Conservation (phyloP, 2,329 filamentous ascomycete genomes). For the Dothistroma septosporum region DNA sequence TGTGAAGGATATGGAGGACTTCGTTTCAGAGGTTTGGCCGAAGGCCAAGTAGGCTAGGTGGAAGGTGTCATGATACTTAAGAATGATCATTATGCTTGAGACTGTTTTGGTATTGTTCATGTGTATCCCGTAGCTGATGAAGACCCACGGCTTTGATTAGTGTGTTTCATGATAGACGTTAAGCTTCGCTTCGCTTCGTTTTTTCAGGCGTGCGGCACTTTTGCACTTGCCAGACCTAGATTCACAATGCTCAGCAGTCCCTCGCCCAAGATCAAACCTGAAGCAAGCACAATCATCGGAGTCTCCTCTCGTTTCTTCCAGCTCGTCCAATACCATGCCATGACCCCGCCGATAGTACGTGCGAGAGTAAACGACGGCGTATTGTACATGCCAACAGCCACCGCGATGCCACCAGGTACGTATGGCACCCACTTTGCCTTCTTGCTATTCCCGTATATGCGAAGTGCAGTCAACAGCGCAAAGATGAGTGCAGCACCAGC, state of each 20-base stretch:
- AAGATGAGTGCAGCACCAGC: constrained; percentile 71
- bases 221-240: constrained; percentile 70
- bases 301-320: constrained; percentile 58
- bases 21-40: constrained; percentile 30
- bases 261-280: constrained; percentile 86
- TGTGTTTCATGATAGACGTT: background rate
- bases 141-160: background rate
- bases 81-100: background rate
- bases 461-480: constrained; percentile 62
- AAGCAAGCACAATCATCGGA: constrained; percentile 81
- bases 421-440: constrained; percentile 63
- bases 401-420: constrained; percentile 89
- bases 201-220: constrained; percentile 64
- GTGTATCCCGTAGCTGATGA: background rate
- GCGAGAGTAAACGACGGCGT: constrained; percentile 93
- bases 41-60: constrained; percentile 15
- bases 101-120: background rate
- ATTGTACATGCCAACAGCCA: constrained; percentile 98
- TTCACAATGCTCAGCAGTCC: constrained; percentile 91
- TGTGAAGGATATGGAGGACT: constrained; percentile 33
- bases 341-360: constrained; percentile 71
- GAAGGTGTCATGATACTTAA: background rate
- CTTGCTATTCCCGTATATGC: constrained; percentile 52
- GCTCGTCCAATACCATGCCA: constrained; percentile 72
- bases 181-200: background rate